Base-by-base conservation (phyloP, 495 filamentous ascomycete species). In the Gamarada debralockiae region DNA sequence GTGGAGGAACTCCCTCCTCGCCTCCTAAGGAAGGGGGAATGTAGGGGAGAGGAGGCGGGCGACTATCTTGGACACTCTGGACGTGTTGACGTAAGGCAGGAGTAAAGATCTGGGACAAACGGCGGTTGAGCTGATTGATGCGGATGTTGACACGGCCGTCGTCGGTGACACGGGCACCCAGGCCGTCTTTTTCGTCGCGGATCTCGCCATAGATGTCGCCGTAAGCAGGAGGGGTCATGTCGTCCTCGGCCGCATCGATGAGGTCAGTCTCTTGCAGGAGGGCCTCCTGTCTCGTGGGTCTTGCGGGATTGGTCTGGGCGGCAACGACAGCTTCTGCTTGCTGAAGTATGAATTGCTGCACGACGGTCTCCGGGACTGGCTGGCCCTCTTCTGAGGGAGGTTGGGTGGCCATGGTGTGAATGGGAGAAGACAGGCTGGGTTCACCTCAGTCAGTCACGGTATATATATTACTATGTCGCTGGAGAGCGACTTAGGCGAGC, bases 131-230 rank as follows among this genome's bases (percentile, higher is more conserved):
- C 17, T 36, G 17, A 49, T 49, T 38, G 46, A 49, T 36, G 31
- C 33, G 27, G 46, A 49, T 49, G 31, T 36, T 49, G 33, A 49
- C 46, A 49, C 46, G 46, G 33, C 46, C 46, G 31, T 49, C 46
- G 12, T 49, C 46, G 18, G 41, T 44, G 41, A 44, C 41, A 44
- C 7, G 21, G 41, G 41, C 41, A 41, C 41, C 41, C 41, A 44
- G 41, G 41, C 41, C 41, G 41, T 24, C 15, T 15, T 44, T 44
- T 44, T 44, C 41, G 41, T 44, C 41, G 41, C 41, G 41, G 41
- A 44, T 44, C 15, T 44, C 41, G 41, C 41, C 41, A 44, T 44
- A 44, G 41, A 44, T 44, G 5, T 44, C 41, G 41, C 41, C 41
- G 41, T 44, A 44, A 44, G 41, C 15, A 44, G 41, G 41, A 44